Percentiles rank a stretch among this genome's conserved stretches.
phyloP scores from a whole-genome alignment of 805 yeast genomes.

The Dipodascopsis tothii region DNA sequence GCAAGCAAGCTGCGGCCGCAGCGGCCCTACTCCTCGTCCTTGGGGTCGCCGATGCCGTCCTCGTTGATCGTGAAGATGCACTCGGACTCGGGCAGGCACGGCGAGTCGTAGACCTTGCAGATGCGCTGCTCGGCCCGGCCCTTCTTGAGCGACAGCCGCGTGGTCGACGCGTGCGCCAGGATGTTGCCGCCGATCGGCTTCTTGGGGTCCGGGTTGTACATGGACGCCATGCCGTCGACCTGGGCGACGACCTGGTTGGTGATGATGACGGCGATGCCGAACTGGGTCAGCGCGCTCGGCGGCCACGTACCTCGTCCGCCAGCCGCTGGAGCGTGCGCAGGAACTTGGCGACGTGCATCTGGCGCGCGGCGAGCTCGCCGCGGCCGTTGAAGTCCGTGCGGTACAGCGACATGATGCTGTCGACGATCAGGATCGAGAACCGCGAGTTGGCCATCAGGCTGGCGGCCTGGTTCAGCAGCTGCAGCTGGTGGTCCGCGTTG shows the following conservation, averaged over 20 bases:
- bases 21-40: slow-evolving; percentile 52
- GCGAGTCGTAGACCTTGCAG: slow-evolving; percentile 92
- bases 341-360: slow-evolving; percentile 85
- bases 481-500: slow-evolving; percentile 92
- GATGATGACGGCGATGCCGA: slow-evolving; percentile 92
- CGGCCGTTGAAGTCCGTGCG: slow-evolving; percentile 93
- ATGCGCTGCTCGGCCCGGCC: slow-evolving; percentile 88
- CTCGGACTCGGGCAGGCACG: slow-evolving; percentile 92
- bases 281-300: slow-evolving; percentile 30
- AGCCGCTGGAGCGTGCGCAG: slow-evolving; percentile 85
- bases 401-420: slow-evolving; percentile 92
- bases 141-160: slow-evolving; percentile 80
- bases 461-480: slow-evolving; percentile 80
- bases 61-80: slow-evolving; percentile 92
- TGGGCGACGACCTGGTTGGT: slow-evolving; percentile 97
- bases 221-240: slow-evolving; percentile 73
- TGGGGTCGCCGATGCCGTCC: slow-evolving; percentile 95
- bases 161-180: slow-evolving; percentile 93
- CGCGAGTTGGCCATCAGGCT: slow-evolving; percentile 89
- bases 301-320: slow-evolving; percentile 60
- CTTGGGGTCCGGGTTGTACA: slow-evolving; percentile 92
- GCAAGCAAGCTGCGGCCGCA: background rate
- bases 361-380: slow-evolving; percentile 92
- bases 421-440: slow-evolving; percentile 85
- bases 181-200: slow-evolving; percentile 98